Percentiles rank a stretch among this genome's conserved stretches.
phyloP scores from a whole-genome alignment of 345 rosid species.

The Gossypium longicalyx region DNA sequence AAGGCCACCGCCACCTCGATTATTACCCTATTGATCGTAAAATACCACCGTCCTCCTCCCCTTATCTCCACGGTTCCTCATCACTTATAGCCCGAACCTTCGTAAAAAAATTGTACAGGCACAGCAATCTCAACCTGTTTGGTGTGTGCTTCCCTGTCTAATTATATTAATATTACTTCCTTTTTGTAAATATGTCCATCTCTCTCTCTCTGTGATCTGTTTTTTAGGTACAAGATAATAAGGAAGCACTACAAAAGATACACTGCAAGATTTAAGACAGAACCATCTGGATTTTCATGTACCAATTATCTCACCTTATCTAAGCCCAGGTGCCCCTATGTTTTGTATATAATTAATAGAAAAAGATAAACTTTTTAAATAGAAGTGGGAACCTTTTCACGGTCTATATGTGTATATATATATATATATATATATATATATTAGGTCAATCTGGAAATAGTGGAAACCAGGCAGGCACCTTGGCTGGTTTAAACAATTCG shows the following conservation, averaged over 20 bases:
- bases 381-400: conserved; percentile 4
- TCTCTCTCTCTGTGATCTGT: background rate
- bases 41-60: background rate
- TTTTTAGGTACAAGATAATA: conserved; percentile 9
- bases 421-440: background rate
- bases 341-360: background rate
- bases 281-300: background rate
- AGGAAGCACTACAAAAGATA: background rate
- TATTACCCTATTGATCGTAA: background rate
- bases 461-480: background rate
- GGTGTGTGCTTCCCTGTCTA: background rate
- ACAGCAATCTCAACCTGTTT: background rate
- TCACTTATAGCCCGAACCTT: conserved; percentile 5
- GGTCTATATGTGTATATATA: too few relatives aligned
- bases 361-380: background rate
- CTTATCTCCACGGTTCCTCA: conserved; percentile 31
- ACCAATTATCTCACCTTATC: background rate
- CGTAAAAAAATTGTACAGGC: background rate
- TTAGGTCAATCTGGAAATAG: background rate
- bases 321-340: conserved; percentile 2
- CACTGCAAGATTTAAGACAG: background rate
- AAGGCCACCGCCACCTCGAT: background rate
- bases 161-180: too few relatives aligned
- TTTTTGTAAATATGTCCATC: background rate
- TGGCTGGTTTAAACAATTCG: background rate